Evolutionary conservation across 768 basidiomycete species (phyloP), one percentile per base, ranked within the genome.

Genomic region (Pleurotus giganteus): DNA sequence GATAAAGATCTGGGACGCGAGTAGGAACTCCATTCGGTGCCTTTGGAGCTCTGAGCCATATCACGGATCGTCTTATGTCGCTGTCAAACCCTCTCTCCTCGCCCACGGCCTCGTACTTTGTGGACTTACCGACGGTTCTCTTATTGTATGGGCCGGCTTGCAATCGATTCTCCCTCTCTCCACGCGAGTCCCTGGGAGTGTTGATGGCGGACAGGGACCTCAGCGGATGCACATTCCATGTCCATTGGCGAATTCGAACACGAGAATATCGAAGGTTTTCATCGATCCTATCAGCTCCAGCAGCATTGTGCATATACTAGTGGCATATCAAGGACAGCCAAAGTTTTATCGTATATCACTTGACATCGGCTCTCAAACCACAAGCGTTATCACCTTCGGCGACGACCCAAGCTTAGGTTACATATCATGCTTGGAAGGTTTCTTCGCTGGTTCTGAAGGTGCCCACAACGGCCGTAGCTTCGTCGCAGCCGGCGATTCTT

Each of bases 1-100:
- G 21, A 76, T 89, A 59, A 93, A 91, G 65, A 58, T 94, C 2
- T 93, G 91, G 91, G 79, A 86, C 55, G 69, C 77, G 13, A 80
- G 76, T 59, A 70, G 69, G 3, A 51, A 37, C 34, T 4, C 34
- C 4, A 66, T 82, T 12, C 60, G 57, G n/a, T 85, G 84, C 56
- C 49, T 86, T 19, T 92, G 89, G 89, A 78, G 82, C 1, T 88
- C 84, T 17, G 68, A 74, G 15, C 49, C 49, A 2, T 23, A 13
- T 0, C 1, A 36, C 12, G 34, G 27, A 9, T 21, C 49, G 6
- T 8, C 49, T 5, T 51, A 32, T 41, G 7, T 17, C 8, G 8
- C 19, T 7, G 39, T 41, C 19, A 17, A 19, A n/a, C 39, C 39
- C 5, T 11, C 39, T n/a, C 19, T 41, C 2, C 9, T 65, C 75